phyloP scores from a whole-genome alignment of 257 asterid genomes.

The Solanum pinnatisectum region DNA sequence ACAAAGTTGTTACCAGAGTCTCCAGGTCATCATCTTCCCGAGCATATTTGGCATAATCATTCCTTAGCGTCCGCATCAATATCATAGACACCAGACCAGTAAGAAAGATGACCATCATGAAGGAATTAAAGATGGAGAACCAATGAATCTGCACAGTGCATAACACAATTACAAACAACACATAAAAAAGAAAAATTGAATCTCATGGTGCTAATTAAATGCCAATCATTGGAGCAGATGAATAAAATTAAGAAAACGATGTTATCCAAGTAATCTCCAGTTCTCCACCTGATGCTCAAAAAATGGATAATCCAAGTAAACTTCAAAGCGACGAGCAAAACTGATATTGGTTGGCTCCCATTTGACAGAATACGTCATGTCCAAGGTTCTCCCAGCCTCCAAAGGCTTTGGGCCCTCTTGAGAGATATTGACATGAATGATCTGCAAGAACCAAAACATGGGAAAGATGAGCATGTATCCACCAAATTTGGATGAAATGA shows the following conservation, averaged over 20 bases:
- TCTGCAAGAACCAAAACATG: slow-evolving; percentile 36
- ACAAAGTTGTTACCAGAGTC: slow-evolving; percentile 54
- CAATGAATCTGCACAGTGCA: slow-evolving; percentile 74
- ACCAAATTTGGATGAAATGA: background rate
- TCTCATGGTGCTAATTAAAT: background rate
- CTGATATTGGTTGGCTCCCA: slow-evolving; percentile 75
- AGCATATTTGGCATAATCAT: slow-evolving; percentile 98
- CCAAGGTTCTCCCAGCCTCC: slow-evolving; percentile 67
- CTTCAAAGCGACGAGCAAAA: slow-evolving; percentile 92
- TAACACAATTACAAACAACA: background rate
- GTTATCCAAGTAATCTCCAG: background rate
- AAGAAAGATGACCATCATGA: slow-evolving; percentile 99
- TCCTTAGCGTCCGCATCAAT: slow-evolving; percentile 89
- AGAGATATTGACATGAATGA: slow-evolving; percentile 90
- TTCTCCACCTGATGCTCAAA: slow-evolving; percentile 89
- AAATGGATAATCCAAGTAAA: slow-evolving; percentile 91
- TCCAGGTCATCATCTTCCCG: slow-evolving; percentile 98
- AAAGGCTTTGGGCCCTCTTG: slow-evolving; percentile 76
- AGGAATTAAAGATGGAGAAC: slow-evolving; percentile 94
- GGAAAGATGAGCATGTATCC: background rate
- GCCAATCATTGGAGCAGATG: background rate
- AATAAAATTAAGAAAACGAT: background rate
- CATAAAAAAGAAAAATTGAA: background rate
- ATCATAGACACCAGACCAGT: slow-evolving; percentile 98
- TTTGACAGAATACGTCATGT: slow-evolving; percentile 85